phyloP scores from a whole-genome alignment of 306 rosid genomes.

The Herpetospermum pedunculosum region DNA sequence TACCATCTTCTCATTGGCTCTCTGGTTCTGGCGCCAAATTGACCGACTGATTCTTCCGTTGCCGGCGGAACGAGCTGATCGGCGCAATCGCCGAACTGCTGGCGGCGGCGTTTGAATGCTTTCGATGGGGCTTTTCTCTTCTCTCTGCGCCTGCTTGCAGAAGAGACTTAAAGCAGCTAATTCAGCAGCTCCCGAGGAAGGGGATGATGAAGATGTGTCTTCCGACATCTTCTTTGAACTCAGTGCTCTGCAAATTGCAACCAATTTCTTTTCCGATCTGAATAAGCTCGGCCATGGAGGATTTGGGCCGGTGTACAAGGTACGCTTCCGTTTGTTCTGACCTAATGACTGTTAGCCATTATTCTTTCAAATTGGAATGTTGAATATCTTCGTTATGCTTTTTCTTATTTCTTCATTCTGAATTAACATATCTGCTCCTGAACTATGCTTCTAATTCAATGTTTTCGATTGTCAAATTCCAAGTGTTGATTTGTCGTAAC shows the following conservation, averaged over 20 bases:
- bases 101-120: constrained; percentile 10
- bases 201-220: constrained; percentile 15
- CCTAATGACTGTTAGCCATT: background rate
- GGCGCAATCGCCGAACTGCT: background rate
- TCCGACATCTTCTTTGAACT: constrained; percentile 43
- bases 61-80: background rate
- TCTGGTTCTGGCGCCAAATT: background rate
- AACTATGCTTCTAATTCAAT: background rate
- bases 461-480: background rate
- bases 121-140: constrained; percentile 29
- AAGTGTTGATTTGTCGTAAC: background rate
- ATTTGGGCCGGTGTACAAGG: constrained; percentile 92
- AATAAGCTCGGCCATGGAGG: constrained; percentile 90
- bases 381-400: background rate
- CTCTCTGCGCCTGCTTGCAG: constrained; percentile 27
- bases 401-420: background rate
- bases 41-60: background rate
- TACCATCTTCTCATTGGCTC: background rate
- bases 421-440: background rate
- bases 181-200: constrained; percentile 11
- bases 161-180: constrained; percentile 10
- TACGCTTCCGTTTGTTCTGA: background rate
- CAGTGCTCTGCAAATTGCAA: constrained; percentile 53
- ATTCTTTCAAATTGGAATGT: background rate
- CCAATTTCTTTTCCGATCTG: constrained; percentile 54